Evolutionary conservation across 768 basidiomycete species (phyloP), one percentile per base, ranked within the genome.

Genomic region (Lyophyllum atratum): DNA sequence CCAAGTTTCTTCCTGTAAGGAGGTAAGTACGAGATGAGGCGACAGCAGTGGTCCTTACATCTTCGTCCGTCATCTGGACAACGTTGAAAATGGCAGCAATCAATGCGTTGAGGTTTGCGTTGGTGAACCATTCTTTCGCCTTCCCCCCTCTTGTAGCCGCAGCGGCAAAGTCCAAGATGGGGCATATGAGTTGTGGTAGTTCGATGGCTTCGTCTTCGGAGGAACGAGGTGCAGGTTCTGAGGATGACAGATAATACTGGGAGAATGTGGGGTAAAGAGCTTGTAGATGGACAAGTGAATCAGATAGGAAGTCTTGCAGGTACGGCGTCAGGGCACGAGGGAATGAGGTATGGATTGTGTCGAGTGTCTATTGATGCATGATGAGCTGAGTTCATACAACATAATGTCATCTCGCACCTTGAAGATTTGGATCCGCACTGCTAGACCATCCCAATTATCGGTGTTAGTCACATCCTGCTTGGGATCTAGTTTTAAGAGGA

Each of bases 51-150:
- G 6, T 7, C 74, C 86, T 58, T 67, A 94, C 95, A 67, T 98
- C 92, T 56, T 96, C 93, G 15, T 84, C 80, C 0, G 94, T 94
- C 81, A 99, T 95, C 68, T 95, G 93, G 14, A 84, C 78, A 71
- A 88, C 92, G 21, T 77, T 81, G 58, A 95, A 83, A 2, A 91
- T 75, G 3, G 76, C 74, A 17, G 75, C 70, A 25, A 91, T 71
- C 37, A 92, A 68, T 7, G 76, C 69, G 2, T 72, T 67, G 43
- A 89, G 71, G 54, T 85, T 85, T 17, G 74, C 68, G 17, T 72
- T 68, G 14, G 76, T 75, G 49, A 94, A 81, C 83, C 92, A 89
- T 2, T 79, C 78, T 63, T 80, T 83, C 12, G 82, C 83, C 55
- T 82, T 85, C 33, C 86, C 85, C 34, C 85, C 80, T 52, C 93